Evolutionary conservation across 257 asterid genomes (phyloP).

Genomic region (Ehretia macrophylla): DNA sequence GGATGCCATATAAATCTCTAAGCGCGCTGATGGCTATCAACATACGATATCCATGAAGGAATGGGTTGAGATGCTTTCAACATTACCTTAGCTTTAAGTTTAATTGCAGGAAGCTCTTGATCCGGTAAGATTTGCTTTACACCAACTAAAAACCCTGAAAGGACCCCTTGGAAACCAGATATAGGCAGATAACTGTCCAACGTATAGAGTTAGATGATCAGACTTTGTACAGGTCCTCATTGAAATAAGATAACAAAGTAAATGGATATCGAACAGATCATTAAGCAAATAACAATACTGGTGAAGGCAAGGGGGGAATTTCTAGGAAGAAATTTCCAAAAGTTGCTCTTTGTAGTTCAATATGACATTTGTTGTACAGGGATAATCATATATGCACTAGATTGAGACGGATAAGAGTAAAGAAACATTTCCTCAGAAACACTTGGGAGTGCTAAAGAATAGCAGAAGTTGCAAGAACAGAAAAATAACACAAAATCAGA

Average conservation of each 20-base stretch:
- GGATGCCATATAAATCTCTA: conserved; percentile 11
- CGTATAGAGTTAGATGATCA: conserved; percentile 9
- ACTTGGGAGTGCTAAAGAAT: too few species aligned
- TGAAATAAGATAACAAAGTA: conserved; percentile 8
- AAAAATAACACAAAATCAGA: too few species aligned
- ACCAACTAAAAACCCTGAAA: conserved; percentile 84
- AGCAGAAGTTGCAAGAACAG: too few species aligned
- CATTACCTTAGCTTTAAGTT: conserved; percentile 71
- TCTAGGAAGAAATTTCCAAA: too few species aligned
- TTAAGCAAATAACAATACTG: too few species aligned
- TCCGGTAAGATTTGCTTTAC: conserved; percentile 84
- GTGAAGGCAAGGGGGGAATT: too few species aligned
- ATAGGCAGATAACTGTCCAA: conserved; percentile 70
- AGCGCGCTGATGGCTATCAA: background rate
- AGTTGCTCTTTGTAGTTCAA: too few species aligned
- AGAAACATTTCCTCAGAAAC: too few species aligned
- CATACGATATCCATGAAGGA: background rate
- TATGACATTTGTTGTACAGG: too few species aligned
- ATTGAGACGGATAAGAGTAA: too few species aligned
- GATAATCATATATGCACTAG: too few species aligned
- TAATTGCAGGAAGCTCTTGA: conserved; percentile 70
- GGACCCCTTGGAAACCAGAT: conserved; percentile 93
- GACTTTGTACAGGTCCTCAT: conserved; percentile 6
- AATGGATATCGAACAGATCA: background rate
- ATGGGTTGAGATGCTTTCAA: background rate